Percentiles rank a stretch among this genome's conserved stretches.
Conservation (phyloP, 1,284 basidiomycete genomes). For the Ustilago xerochloae region DNA sequence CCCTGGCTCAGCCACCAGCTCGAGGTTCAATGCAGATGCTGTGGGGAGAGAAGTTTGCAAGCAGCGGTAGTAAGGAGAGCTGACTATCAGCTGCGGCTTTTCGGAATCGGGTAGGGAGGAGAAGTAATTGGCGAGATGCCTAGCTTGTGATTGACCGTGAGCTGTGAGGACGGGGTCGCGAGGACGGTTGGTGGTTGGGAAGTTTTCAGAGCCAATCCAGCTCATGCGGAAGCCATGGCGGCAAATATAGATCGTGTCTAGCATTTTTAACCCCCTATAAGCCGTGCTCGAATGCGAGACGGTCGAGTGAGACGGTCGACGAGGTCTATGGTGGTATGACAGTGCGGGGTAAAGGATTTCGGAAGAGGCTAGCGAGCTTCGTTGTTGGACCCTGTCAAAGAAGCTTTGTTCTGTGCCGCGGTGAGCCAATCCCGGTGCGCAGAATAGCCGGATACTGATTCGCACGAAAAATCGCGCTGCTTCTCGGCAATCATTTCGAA, state of each 20-base stretch:
- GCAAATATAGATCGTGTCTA: slow-evolving; percentile 82
- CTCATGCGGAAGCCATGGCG: slow-evolving; percentile 73
- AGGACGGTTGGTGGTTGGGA: slow-evolving; percentile 76
- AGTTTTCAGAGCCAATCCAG: slow-evolving; percentile 75
- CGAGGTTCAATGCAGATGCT: slow-evolving; percentile 75
- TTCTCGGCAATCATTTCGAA: not conserved
- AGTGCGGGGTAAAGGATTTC: not conserved
- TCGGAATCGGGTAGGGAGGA: slow-evolving; percentile 75
- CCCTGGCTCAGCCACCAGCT: slow-evolving; percentile 81
- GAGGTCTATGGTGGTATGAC: not conserved
- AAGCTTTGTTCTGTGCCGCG: not conserved
- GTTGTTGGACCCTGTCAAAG: slow-evolving; percentile 7
- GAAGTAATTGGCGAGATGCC: slow-evolving; percentile 78
- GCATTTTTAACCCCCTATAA: slow-evolving; percentile 67
- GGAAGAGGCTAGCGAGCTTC: not conserved
- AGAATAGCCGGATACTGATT: slow-evolving; percentile 6
- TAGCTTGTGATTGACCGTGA: slow-evolving; percentile 80
- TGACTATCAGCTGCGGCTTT: slow-evolving; percentile 77
- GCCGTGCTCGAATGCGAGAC: not conserved
- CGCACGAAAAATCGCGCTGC: not conserved
- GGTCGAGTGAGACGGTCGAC: not conserved
- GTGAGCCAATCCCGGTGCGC: not conserved
- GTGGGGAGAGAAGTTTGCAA: slow-evolving; percentile 80
- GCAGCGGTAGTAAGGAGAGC: slow-evolving; percentile 77
- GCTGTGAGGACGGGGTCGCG: slow-evolving; percentile 82